Evolutionary conservation across 768 basidiomycete species (phyloP), one percentile per base, ranked within the genome.

Genomic region (Pleurotus djamor): DNA sequence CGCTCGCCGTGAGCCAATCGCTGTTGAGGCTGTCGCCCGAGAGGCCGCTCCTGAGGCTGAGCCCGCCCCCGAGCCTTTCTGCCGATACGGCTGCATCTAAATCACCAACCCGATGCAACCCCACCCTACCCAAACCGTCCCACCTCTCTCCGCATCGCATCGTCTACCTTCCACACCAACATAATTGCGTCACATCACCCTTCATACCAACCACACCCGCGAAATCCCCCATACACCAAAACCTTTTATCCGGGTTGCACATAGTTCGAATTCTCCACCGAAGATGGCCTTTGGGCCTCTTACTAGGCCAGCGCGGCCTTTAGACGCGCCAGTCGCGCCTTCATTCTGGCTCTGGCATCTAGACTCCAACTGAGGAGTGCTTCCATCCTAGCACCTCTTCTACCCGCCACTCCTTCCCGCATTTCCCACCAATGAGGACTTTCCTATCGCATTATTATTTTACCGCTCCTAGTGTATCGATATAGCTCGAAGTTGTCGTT

Each of bases 81-180:
- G 57, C 57, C 57, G 57, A 5, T 48, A 44, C 16, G 57, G 45
- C 9, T 58, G 57, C 57, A 36, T 48, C 47, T 58, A 37, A 48
- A 48, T 5, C 12, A 9, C 33, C 16, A 52, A 52, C 21, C 13
- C n/a, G 41, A 9, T n/a, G n/a, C 9, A 43, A 43, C 41, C n/a
- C 41, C 10, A 43, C 10, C 41, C 1, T 1, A 9, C 41, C 41
- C 41, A 43, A 43, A 10, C 41, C 41, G 2, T 10, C 41, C 47
- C 21, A 48, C 21, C 47, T 8, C 21, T 28, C 21, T 28, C 21
- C 21, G 21, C 21, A 28, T 28, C 21, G 21, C 49, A 50, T 16
- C 49, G 12, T 50, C 16, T 32, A 17, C 8, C 21, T 33, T 8
- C 49, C 21, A 12, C 49, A 50, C 9, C 34, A 17, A 5, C 8